Evolutionary conservation across 768 basidiomycete genomes (phyloP).

Genomic region (Tricholoma furcatifolium): DNA sequence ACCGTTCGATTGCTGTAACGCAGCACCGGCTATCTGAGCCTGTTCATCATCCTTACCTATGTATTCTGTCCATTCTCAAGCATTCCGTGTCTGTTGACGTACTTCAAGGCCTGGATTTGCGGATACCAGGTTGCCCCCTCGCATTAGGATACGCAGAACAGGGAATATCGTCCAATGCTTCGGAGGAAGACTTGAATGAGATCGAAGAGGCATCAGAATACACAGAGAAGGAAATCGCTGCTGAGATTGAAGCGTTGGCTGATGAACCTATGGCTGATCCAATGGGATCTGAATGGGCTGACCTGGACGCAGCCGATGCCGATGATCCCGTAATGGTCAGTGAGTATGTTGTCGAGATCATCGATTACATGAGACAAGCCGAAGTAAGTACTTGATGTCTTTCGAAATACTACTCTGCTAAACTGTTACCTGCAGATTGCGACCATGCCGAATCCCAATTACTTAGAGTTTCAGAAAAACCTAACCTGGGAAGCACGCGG

Average conservation of each 20-base stretch:
- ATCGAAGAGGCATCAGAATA: constrained; percentile 33
- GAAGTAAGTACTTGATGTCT: constrained; percentile 57
- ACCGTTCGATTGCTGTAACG: too few relatives aligned
- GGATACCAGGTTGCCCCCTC: too few relatives aligned
- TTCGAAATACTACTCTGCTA: constrained; percentile 7
- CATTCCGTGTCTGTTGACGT: too few relatives aligned
- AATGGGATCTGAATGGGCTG: constrained; percentile 73
- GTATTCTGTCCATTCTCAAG: too few relatives aligned
- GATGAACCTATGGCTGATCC: constrained; percentile 66
- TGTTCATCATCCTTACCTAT: too few relatives aligned
- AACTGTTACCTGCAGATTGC: constrained; percentile 42
- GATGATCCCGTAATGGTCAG: constrained; percentile 97
- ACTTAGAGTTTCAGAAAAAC: constrained; percentile 93
- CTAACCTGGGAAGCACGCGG: constrained; percentile 97
- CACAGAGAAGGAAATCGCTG: constrained; percentile 45
- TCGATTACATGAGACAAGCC: constrained; percentile 83
- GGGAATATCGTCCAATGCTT: constrained; percentile 65
- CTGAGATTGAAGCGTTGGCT: constrained; percentile 51
- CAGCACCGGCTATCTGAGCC: too few relatives aligned
- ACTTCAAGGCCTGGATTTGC: too few relatives aligned
- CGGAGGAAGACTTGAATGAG: constrained; percentile 38
- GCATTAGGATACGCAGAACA: constrained; percentile 31
- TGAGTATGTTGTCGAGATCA: constrained; percentile 94
- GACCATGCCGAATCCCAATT: constrained; percentile 89
- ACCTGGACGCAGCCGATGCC: constrained; percentile 88